Conservation (phyloP, 371 early-diverging fungal species). For the Actinomucor elegans region DNA sequence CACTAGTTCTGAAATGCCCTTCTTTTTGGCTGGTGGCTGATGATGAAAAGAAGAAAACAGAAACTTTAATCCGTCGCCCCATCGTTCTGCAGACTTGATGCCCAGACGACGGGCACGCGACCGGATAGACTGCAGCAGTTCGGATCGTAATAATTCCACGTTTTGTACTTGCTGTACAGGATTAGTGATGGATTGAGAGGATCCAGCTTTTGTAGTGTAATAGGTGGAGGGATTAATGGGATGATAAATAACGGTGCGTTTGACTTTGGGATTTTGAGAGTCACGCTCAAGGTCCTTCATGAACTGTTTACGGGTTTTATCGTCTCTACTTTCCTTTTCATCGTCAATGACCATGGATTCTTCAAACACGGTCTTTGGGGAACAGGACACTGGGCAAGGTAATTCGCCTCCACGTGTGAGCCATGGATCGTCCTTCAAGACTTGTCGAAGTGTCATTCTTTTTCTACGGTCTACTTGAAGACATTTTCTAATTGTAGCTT, state of each 20-base stretch:
- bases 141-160: constrained; percentile 39
- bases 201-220: constrained; percentile 31
- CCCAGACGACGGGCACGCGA: constrained; percentile 31
- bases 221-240: constrained; percentile 44
- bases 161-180: constrained; percentile 18
- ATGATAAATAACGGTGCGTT: constrained; percentile 39
- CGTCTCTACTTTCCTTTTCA: constrained; percentile 16
- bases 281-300: constrained; percentile 13
- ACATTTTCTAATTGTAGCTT: constrained; percentile 55
- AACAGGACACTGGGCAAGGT: constrained; percentile 20
- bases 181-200: constrained; percentile 1
- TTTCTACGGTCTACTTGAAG: constrained; percentile 49
- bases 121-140: constrained; percentile 38
- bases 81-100: constrained; percentile 35
- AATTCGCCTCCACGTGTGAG: constrained; percentile 35
- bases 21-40: constrained; percentile 11
- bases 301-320: constrained; percentile 13
- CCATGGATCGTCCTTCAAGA: constrained; percentile 58
- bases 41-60: constrained; percentile 20
- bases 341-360: constrained; percentile 16
- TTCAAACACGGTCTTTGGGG: constrained; percentile 20
- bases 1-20: constrained; percentile 22
- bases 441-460: constrained; percentile 44
- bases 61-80: constrained; percentile 20
- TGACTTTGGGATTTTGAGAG: constrained; percentile 7